Percentiles rank a stretch among this genome's conserved stretches.
These are phyloP conservation scores for Opeltia flavorubescens DNA, from an alignment of 495 filamentous ascomycete genomes.

Conservation along the genomic window DNA sequence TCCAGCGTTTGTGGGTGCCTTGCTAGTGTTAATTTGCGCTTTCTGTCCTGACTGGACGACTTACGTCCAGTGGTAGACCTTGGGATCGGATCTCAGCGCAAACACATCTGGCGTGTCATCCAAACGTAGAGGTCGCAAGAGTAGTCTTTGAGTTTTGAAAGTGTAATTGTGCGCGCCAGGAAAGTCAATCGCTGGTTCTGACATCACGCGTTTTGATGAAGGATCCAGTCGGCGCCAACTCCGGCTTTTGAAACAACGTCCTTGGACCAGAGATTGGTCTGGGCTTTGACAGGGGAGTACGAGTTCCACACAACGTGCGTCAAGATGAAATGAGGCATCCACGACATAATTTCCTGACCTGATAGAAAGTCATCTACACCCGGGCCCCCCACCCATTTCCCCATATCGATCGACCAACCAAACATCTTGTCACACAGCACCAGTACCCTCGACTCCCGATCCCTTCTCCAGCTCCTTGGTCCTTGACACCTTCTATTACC, in stretches of 20 bases:
- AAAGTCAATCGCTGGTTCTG: not conserved
- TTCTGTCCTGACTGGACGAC: not conserved
- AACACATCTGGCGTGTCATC: not conserved
- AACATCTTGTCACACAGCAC: too few relatives aligned
- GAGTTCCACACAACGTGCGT: slow-evolving; percentile 1
- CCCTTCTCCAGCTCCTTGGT: too few relatives aligned
- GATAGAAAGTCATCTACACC: too few relatives aligned
- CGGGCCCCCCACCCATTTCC: too few relatives aligned
- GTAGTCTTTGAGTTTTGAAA: not conserved
- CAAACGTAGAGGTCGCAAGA: not conserved
- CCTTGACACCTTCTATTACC: too few relatives aligned
- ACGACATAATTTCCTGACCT: too few relatives aligned
- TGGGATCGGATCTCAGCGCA: not conserved
- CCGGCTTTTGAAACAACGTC: not conserved
- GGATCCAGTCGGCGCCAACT: too few relatives aligned
- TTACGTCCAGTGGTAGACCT: not conserved
- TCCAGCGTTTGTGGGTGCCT: not conserved
- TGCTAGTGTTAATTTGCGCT: not conserved
- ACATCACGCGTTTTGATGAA: too few relatives aligned
- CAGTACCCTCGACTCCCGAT: too few relatives aligned
- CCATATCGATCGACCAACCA: too few relatives aligned
- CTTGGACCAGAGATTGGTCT: not conserved
- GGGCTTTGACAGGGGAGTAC: not conserved
- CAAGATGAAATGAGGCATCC: not conserved
- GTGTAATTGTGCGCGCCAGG: not conserved